phyloP scores from a whole-genome alignment of 1,284 basidiomycete genomes.

The Lentinus polychrous region DNA sequence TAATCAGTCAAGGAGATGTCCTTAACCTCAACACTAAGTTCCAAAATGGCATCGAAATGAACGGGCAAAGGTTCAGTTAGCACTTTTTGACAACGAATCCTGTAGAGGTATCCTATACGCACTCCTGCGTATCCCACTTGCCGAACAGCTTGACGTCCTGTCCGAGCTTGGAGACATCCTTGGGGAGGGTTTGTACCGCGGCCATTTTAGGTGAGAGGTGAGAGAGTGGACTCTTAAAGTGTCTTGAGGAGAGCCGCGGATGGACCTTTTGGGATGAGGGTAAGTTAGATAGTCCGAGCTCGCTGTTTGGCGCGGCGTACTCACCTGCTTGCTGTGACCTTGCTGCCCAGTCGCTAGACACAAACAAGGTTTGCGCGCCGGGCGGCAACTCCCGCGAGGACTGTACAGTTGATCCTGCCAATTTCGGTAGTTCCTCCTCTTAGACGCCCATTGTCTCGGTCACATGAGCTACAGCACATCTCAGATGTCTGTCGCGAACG shows the following conservation, averaged over 20 bases:
- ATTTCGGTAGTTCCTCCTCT: too few relatives aligned
- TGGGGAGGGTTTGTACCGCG: slow-evolving; percentile 66
- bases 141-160: slow-evolving; percentile 92
- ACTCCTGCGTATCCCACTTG: slow-evolving; percentile 97
- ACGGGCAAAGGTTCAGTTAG: background rate
- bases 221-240: slow-evolving; percentile 11
- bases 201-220: slow-evolving; percentile 42
- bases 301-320: slow-evolving; percentile 8
- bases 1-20: slow-evolving; percentile 99
- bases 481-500: too few relatives aligned
- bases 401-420: slow-evolving; percentile 30
- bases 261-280: slow-evolving; percentile 3
- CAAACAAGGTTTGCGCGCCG: slow-evolving; percentile 38
- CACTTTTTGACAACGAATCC: background rate
- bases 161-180: slow-evolving; percentile 80
- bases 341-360: slow-evolving; percentile 32
- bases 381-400: slow-evolving; percentile 33
- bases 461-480: too few relatives aligned
- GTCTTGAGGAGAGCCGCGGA: slow-evolving; percentile 19
- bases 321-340: slow-evolving; percentile 31
- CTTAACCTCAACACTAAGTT: slow-evolving; percentile 89
- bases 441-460: too few relatives aligned
- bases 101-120: slow-evolving; percentile 33
- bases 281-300: background rate
- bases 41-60: slow-evolving; percentile 20